A percentile compares a stretch with the other conserved stretches of the same genome.
phyloP scores from a whole-genome alignment of 768 basidiomycete species.

The Mycena capillaripes region DNA sequence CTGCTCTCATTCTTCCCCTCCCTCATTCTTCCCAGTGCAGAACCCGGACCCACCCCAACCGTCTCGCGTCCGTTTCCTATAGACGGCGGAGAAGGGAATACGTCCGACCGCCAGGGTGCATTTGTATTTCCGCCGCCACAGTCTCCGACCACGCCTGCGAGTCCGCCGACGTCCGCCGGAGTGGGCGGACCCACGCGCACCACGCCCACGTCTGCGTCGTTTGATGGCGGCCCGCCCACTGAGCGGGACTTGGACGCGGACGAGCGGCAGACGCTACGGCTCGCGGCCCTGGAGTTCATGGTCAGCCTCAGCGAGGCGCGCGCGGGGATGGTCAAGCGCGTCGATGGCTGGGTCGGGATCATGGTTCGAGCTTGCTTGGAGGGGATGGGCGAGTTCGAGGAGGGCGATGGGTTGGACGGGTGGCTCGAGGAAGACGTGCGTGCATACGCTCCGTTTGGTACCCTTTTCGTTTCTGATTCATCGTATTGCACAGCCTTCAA shows the following conservation, averaged over 20 bases:
- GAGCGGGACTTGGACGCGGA: constrained; percentile 67
- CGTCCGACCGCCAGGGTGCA: constrained; percentile 47
- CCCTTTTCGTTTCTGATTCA: constrained; percentile 8
- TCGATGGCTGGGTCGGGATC: constrained; percentile 78
- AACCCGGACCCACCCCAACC: constrained; percentile 66
- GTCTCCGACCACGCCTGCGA: constrained; percentile 13
- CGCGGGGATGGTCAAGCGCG: constrained; percentile 76
- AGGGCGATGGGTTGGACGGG: constrained; percentile 56
- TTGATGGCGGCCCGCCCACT: constrained; percentile 45
- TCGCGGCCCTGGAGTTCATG: constrained; percentile 87
- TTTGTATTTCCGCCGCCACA: constrained; percentile 57
- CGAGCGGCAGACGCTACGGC: constrained; percentile 76
- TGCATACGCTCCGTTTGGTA: constrained; percentile 33
- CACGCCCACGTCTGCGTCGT: constrained; percentile 47
- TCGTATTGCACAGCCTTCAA: constrained; percentile 64
- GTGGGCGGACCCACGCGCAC: constrained; percentile 58
- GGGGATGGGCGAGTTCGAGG: constrained; percentile 85
- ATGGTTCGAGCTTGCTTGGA: constrained; percentile 84
- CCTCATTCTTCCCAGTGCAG: constrained; percentile 73
- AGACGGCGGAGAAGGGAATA: constrained; percentile 33
- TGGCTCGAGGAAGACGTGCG: constrained; percentile 87
- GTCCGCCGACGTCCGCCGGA: constrained; percentile 65
- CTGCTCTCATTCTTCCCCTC: constrained; percentile 80
- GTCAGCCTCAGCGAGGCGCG: constrained; percentile 83
- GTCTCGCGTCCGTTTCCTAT: constrained; percentile 60